phyloP scores from a whole-genome alignment of 1,284 basidiomycete species.

The Golubevia pallescens region DNA sequence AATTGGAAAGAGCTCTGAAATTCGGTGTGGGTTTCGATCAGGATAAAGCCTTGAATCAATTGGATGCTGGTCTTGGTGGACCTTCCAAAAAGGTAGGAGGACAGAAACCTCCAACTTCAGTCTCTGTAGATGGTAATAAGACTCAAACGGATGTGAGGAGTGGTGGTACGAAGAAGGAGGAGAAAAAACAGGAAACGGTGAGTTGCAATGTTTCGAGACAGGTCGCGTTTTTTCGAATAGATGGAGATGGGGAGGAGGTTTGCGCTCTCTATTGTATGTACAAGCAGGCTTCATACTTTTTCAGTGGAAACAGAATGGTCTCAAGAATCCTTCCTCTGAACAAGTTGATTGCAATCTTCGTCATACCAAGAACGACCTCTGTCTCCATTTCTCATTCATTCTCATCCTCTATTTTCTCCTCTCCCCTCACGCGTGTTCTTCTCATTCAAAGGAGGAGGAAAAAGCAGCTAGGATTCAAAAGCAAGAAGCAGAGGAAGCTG shows the following conservation, averaged over 20 bases:
- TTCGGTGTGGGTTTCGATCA: conserved; percentile 37
- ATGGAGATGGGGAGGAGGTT: neutral
- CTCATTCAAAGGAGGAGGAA: conserved; percentile 15
- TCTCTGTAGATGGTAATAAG: neutral
- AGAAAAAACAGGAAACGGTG: conserved; percentile 8
- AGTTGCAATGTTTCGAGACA: neutral
- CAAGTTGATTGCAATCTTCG: neutral
- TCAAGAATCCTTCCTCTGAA: no score
- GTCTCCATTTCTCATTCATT: conserved; percentile 3
- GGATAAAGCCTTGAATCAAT: conserved; percentile 1
- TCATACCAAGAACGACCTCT: neutral
- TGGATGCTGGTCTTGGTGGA: conserved; percentile 3
- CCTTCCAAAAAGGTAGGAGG: neutral
- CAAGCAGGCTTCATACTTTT: neutral
- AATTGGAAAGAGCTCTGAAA: conserved; percentile 46
- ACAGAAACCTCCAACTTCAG: no score
- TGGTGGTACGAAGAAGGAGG: no score
- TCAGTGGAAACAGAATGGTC: neutral
- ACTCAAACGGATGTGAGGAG: neutral
- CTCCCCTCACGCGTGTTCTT: neutral
- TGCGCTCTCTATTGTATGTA: neutral
- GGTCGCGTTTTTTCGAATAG: no score
- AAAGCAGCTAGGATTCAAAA: conserved; percentile 15
- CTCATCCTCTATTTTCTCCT: neutral
- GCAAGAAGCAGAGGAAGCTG: conserved; percentile 31